Evolutionary conservation across 2,329 filamentous ascomycete species (phyloP).

Genomic region (Taxawa tesnikishii): DNA sequence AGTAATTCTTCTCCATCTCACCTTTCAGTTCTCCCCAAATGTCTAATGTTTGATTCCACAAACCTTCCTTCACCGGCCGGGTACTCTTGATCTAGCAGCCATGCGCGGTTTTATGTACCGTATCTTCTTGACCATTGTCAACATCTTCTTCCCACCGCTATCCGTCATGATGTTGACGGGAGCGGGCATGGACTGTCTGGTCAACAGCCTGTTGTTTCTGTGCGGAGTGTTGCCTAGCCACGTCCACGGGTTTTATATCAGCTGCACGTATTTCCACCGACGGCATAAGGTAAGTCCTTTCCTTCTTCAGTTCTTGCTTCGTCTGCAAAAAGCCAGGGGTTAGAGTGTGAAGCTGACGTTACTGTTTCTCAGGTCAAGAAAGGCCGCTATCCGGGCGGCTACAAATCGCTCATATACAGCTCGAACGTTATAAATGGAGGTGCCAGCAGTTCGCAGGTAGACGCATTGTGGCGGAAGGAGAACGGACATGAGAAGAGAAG

Average conservation of each 20-base stretch:
- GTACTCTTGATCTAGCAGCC: too few species aligned
- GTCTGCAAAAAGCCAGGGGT: not conserved
- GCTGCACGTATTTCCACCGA: constrained; percentile 25
- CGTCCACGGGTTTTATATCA: constrained; percentile 29
- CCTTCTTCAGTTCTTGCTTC: not conserved
- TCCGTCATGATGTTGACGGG: constrained; percentile 25
- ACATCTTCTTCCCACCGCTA: constrained; percentile 28
- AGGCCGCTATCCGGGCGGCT: constrained; percentile 23
- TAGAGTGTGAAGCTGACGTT: not conserved
- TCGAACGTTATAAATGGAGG: constrained; percentile 25
- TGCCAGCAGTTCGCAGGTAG: constrained; percentile 18
- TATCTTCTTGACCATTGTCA: constrained; percentile 21
- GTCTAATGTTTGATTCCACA: too few species aligned
- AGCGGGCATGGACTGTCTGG: constrained; percentile 19
- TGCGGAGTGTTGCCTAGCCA: constrained; percentile 28
- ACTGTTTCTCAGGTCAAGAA: constrained; percentile 17
- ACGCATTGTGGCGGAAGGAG: constrained; percentile 16
- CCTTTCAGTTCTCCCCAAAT: too few species aligned
- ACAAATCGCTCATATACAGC: constrained; percentile 22
- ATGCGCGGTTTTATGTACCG: constrained; percentile 18
- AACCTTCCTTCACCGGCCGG: too few species aligned
- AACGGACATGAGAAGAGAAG: constrained; percentile 1
- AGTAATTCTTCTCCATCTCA: too few species aligned
- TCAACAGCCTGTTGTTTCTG: constrained; percentile 27
- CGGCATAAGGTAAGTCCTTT: constrained; percentile 17